These are phyloP conservation scores for Hyparrhenia diplandra DNA, from an alignment of 176 grass and related monocot genomes.

Conservation along the genomic window DNA sequence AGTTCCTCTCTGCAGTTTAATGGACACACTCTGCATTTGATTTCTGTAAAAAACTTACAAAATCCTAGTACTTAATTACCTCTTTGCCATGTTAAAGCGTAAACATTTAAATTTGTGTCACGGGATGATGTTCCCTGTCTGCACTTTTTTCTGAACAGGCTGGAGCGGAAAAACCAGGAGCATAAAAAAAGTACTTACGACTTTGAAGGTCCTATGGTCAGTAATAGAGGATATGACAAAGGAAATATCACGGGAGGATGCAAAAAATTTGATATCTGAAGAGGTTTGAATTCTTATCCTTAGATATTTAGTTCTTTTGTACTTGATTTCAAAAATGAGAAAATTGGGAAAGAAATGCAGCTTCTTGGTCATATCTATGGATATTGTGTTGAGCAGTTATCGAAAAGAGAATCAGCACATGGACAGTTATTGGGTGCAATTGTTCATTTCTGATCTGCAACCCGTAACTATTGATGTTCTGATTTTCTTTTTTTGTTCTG, in stretches of 20 bases:
- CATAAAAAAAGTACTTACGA: slow-evolving; percentile 87
- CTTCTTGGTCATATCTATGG: not conserved
- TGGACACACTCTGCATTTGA: not conserved
- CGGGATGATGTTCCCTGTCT: not conserved
- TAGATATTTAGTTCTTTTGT: slow-evolving; percentile 20
- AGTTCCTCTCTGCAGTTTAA: slow-evolving; percentile 24
- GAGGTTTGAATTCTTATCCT: slow-evolving; percentile 54
- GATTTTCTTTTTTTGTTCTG: not conserved
- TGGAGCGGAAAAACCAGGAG: slow-evolving; percentile 84
- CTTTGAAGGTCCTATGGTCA: slow-evolving; percentile 77
- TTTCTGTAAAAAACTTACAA: not conserved
- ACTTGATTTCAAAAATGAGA: not conserved
- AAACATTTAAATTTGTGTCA: slow-evolving; percentile 12
- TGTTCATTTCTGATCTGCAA: not conserved
- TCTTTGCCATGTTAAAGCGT: slow-evolving; percentile 8
- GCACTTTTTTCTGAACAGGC: slow-evolving; percentile 40
- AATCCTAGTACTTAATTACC: not conserved
- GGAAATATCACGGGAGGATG: slow-evolving; percentile 76
- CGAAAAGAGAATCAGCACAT: not conserved
- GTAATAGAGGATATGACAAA: slow-evolving; percentile 81
- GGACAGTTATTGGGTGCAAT: not conserved
- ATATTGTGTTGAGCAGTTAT: not conserved
- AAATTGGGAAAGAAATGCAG: not conserved
- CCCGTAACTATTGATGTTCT: not conserved
- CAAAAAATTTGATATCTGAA: slow-evolving; percentile 79